Base-by-base conservation (phyloP, 139 green algal species). In the Astrephomene gubernaculifera region DNA sequence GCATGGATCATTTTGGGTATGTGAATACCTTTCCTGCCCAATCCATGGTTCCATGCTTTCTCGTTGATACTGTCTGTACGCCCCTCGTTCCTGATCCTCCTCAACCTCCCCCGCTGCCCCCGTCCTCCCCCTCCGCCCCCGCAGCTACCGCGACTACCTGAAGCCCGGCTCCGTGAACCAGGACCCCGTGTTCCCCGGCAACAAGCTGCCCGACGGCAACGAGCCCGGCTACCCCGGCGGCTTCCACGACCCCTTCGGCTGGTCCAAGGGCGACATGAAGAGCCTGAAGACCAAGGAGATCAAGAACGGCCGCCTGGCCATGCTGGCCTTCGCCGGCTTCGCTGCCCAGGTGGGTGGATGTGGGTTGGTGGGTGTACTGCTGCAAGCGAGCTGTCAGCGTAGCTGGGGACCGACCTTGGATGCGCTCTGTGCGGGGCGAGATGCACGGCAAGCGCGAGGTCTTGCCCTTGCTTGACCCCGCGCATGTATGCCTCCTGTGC, bases 201-300 rank as follows among this genome's bases (percentile, higher is more conserved):
- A 92, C 86, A 92, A 89, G 52, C 79, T 91, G 71, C 82, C 89
- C 8, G 83, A 87, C 29, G 86, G 89, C 86, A 87, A 87, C 67
- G 91, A 89, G 38, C 88, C 85, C 71, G 73, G 86, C 86, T 96
- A 96, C 90, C 92, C 92, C 54, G 95, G 93, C 49, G 92, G 91
- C 81, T 83, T 91, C 79, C 96, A 97, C 83, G 93, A 97, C 89
- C 95, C 94, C 68, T 88, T 98, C 36, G 91, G 90, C 82, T 94
- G 93, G 67, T 85, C 85, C 91, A 96, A 94, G 90, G 90, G 91
- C 54, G 86, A 94, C 87, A 53, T 95, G 35, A 86, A 87, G 60
- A 88, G 29, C 24, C 87, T 96, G 84, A 93, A 95, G 90, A 53
- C 90, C 36, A 97, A 97, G 95, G 95, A 98, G 95, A 91, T 97